Percentiles rank a stretch among this genome's conserved stretches.
Conservation (phyloP, 2,329 filamentous ascomycete genomes). For the Fonsecaea pugnacius region DNA sequence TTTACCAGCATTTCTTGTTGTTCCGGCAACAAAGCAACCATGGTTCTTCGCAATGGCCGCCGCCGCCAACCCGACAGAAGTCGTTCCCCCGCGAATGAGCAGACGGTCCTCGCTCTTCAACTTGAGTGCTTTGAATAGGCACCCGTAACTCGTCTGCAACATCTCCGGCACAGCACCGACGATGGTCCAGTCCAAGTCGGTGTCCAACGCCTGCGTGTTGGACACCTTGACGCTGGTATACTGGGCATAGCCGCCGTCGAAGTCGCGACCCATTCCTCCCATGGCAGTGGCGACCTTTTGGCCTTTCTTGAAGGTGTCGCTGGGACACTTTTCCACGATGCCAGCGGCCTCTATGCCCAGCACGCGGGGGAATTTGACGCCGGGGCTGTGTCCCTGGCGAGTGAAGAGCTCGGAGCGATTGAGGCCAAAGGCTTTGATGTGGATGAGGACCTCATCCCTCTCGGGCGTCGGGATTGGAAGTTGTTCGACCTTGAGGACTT, state of each 20-base stretch:
- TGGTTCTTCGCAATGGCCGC: conserved; percentile 51
- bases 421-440: conserved; percentile 52
- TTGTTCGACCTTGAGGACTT: conserved; percentile 47
- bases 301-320: conserved; percentile 46
- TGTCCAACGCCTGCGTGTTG: conserved; percentile 46
- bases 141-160: conserved; percentile 57
- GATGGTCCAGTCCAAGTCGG: conserved; percentile 47
- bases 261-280: conserved; percentile 54
- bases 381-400: conserved; percentile 50
- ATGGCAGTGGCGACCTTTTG: conserved; percentile 53
- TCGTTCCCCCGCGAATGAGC: conserved; percentile 57
- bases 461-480: conserved; percentile 47
- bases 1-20: conserved; percentile 47
- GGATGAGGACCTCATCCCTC: conserved; percentile 49
- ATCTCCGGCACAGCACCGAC: conserved; percentile 57
- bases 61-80: conserved; percentile 54
- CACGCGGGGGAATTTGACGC: conserved; percentile 50
- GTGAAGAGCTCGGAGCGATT: conserved; percentile 56
- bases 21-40: conserved; percentile 47
- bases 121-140: conserved; percentile 47
- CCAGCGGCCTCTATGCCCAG: conserved; percentile 56
- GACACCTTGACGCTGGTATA: conserved; percentile 51
- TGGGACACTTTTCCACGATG: conserved; percentile 44
- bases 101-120: conserved; percentile 49
- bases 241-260: conserved; percentile 58